Evolutionary conservation across 805 yeast genomes (phyloP).

Genomic region (Schizosaccharomyces osmophilus): DNA sequence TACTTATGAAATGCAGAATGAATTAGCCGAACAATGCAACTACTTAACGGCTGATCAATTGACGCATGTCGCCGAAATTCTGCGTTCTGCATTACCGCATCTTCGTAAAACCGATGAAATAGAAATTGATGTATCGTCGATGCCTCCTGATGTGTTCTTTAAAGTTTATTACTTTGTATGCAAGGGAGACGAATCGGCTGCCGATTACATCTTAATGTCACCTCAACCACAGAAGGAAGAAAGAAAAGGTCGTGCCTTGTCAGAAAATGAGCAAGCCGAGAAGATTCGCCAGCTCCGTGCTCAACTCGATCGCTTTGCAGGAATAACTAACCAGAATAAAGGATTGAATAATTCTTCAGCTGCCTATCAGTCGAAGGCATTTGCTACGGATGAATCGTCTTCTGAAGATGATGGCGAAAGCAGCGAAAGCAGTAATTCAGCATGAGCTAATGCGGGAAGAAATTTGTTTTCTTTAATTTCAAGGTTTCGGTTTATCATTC

Average conservation of each 20-base stretch:
- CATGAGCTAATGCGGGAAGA: neutral
- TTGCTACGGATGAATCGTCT: slow-evolving; percentile 7
- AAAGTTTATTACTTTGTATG: slow-evolving; percentile 58
- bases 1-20: slow-evolving; percentile 86
- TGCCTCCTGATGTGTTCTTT: slow-evolving; percentile 60
- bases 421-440: slow-evolving; percentile 3
- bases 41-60: slow-evolving; percentile 55
- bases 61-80: slow-evolving; percentile 60
- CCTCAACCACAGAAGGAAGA: slow-evolving; percentile 12
- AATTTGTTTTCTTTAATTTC: neutral
- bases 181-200: slow-evolving; percentile 20
- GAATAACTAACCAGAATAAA: neutral
- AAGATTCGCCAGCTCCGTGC: slow-evolving; percentile 50
- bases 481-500: neutral
- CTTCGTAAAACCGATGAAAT: slow-evolving; percentile 40
- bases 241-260: slow-evolving; percentile 30
- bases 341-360: too few species aligned
- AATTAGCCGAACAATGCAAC: slow-evolving; percentile 64
- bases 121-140: slow-evolving; percentile 82
- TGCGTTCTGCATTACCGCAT: slow-evolving; percentile 55
- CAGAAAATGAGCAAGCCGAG: slow-evolving; percentile 39
- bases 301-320: slow-evolving; percentile 36
- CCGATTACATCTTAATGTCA: slow-evolving; percentile 5
- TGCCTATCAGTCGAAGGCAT: slow-evolving; percentile 17
- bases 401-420: slow-evolving; percentile 9